phyloP scores from a whole-genome alignment of 73 alveolate genomes.

The Blepharisma stoltei region DNA sequence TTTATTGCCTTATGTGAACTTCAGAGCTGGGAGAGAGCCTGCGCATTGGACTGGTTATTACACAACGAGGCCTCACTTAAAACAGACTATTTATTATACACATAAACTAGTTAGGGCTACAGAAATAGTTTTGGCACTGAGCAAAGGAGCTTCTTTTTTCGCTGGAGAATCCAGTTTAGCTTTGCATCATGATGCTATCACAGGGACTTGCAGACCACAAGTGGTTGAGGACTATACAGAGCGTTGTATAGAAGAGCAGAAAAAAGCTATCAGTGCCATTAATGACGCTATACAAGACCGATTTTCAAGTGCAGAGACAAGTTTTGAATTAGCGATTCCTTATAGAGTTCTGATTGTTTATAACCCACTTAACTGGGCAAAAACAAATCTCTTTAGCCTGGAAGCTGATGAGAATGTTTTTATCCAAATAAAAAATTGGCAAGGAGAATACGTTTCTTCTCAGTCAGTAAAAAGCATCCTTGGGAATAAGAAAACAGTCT shows the following conservation, averaged over 20 bases:
- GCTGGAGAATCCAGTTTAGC: not conserved
- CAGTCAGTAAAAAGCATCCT: not conserved
- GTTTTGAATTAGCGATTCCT: not conserved
- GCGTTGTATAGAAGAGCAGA: not conserved
- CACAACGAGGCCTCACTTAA: constrained; percentile 6
- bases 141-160: not conserved
- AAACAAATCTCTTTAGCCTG: not conserved
- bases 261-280: not conserved
- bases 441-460: not conserved
- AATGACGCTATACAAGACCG: not conserved
- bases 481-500: not conserved
- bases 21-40: not conserved
- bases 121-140: not conserved
- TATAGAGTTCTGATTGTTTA: not conserved
- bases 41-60: constrained; percentile 10
- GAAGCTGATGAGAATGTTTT: not conserved
- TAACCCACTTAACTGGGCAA: constrained; percentile 2
- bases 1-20: not conserved
- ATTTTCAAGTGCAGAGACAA: not conserved
- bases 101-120: not conserved
- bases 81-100: not conserved
- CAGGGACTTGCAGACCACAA: constrained; percentile 5
- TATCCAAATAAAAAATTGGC: not conserved
- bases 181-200: constrained; percentile 16
- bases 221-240: not conserved